phyloP scores from a whole-genome alignment of 2,329 filamentous ascomycete genomes.

The Diaporthe ilicicola region DNA sequence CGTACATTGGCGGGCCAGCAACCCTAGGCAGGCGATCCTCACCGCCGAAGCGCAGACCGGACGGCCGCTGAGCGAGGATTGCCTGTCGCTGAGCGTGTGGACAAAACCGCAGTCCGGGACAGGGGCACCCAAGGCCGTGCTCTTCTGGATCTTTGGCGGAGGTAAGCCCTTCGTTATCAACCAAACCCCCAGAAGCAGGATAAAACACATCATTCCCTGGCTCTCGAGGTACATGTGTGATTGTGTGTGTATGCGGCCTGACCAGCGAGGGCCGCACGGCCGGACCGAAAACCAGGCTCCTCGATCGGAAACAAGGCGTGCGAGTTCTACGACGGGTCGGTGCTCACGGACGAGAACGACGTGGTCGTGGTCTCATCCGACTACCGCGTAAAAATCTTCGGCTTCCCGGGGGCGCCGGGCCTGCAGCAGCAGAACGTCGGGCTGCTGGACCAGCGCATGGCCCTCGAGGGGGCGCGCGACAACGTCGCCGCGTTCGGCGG shows the following conservation, averaged over 20 bases:
- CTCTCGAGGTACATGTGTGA: neutral
- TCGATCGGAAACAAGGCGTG: conserved; percentile 22
- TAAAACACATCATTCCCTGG: neutral
- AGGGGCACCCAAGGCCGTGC: neutral
- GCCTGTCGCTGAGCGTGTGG: conserved; percentile 15
- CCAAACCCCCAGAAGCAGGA: no score
- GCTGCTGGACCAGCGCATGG: conserved; percentile 35
- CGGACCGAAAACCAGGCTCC: neutral
- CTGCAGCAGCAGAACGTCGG: conserved; percentile 34
- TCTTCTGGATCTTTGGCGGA: conserved; percentile 27
- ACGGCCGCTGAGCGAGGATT: conserved; percentile 15
- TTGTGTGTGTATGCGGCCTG: no score
- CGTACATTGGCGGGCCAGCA: neutral
- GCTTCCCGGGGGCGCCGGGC: conserved; percentile 21
- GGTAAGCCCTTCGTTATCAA: neutral
- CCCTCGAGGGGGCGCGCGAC: conserved; percentile 36
- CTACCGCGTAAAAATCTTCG: conserved; percentile 28
- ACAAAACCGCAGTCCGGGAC: neutral
- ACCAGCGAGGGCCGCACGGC: neutral
- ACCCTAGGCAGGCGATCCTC: neutral
- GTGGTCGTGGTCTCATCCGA: conserved; percentile 17
- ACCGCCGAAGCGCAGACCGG: conserved; percentile 7
- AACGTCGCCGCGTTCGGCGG: conserved; percentile 37
- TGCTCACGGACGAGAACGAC: conserved; percentile 17
- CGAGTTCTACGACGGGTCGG: conserved; percentile 15